Evolutionary conservation across 352 stramenopile species (phyloP).

Genomic region (Elongisporangium undulatum): DNA sequence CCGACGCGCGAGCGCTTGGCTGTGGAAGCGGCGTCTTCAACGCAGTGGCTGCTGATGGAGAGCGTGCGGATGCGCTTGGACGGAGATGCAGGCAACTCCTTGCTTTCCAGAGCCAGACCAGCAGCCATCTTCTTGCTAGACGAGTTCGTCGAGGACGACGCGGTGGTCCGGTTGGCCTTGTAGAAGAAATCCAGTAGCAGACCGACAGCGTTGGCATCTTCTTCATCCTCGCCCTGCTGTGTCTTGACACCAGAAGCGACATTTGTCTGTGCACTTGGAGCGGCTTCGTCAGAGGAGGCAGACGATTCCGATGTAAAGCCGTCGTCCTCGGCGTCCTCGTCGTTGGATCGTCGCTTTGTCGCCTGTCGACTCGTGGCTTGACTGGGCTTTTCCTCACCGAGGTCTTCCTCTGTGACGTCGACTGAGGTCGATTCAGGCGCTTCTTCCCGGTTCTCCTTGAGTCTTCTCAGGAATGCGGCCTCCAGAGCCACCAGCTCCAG

Average conservation of each 20-base stretch:
- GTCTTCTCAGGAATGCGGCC: conserved; percentile 67
- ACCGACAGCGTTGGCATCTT: conserved; percentile 65
- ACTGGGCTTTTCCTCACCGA: conserved; percentile 38
- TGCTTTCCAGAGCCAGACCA: conserved; percentile 11
- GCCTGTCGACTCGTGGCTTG: conserved; percentile 13
- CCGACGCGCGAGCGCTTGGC: conserved; percentile 63
- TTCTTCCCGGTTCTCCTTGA: conserved; percentile 80
- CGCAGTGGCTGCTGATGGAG: conserved; percentile 52
- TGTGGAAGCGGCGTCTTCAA: conserved; percentile 24
- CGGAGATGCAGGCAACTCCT: conserved; percentile 33
- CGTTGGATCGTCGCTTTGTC: conserved; percentile 22
- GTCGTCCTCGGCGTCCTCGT: conserved; percentile 18
- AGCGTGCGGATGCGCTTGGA: conserved; percentile 77
- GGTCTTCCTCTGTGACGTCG: neutral
- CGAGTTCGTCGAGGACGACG: conserved; percentile 3
- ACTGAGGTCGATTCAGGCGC: conserved; percentile 26
- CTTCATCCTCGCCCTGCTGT: conserved; percentile 24
- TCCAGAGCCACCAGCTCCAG: conserved; percentile 68
- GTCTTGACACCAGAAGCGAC: neutral
- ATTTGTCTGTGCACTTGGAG: neutral
- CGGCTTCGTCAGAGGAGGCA: conserved; percentile 8
- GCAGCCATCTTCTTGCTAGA: conserved; percentile 8
- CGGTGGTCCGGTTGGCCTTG: conserved; percentile 59
- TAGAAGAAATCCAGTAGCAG: conserved; percentile 79
- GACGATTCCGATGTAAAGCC: conserved; percentile 33